Evolutionary conservation across 257 asterid species (phyloP).

Genomic region (Ballota nigra): DNA sequence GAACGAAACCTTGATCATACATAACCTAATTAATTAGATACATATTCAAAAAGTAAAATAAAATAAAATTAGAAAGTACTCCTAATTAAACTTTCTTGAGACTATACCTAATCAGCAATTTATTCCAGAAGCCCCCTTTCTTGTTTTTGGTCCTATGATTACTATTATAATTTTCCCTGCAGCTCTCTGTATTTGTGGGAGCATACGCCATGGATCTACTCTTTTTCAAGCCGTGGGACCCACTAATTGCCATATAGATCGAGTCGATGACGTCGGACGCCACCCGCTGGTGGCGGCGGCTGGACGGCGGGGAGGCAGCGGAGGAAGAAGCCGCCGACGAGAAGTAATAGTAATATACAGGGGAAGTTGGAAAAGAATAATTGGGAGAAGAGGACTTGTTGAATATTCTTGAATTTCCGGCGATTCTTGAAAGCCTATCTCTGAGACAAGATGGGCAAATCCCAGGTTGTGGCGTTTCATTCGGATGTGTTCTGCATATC

Average conservation of each 20-base stretch:
- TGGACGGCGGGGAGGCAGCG: slow-evolving; percentile 28
- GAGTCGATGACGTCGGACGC: slow-evolving; percentile 41
- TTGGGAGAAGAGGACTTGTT: neutral
- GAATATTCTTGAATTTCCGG: slow-evolving; percentile 17
- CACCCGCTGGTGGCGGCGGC: slow-evolving; percentile 35
- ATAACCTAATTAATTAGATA: neutral
- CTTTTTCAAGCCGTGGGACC: slow-evolving; percentile 40
- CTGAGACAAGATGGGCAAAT: slow-evolving; percentile 61
- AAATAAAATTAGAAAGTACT: neutral
- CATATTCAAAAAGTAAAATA: neutral
- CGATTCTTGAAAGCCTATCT: slow-evolving; percentile 43
- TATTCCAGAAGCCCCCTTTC: slow-evolving; percentile 70
- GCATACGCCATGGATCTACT: slow-evolving; percentile 61
- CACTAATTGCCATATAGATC: slow-evolving; percentile 24
- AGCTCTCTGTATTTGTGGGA: slow-evolving; percentile 26
- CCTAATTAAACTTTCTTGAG: slow-evolving; percentile 27
- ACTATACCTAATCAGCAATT: slow-evolving; percentile 34
- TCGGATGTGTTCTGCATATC: slow-evolving; percentile 55
- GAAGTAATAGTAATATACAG: slow-evolving; percentile 17
- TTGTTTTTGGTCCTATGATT: slow-evolving; percentile 27
- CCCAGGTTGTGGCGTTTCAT: slow-evolving; percentile 59
- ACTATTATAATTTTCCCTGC: neutral
- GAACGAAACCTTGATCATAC: neutral
- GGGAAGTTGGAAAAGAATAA: slow-evolving; percentile 25
- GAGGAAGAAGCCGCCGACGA: slow-evolving; percentile 38